Percentiles rank a stretch among this genome's conserved stretches.
Conservation (phyloP, 192 early-diverging fungal species). For the Phlyctochytrium arcticum region DNA sequence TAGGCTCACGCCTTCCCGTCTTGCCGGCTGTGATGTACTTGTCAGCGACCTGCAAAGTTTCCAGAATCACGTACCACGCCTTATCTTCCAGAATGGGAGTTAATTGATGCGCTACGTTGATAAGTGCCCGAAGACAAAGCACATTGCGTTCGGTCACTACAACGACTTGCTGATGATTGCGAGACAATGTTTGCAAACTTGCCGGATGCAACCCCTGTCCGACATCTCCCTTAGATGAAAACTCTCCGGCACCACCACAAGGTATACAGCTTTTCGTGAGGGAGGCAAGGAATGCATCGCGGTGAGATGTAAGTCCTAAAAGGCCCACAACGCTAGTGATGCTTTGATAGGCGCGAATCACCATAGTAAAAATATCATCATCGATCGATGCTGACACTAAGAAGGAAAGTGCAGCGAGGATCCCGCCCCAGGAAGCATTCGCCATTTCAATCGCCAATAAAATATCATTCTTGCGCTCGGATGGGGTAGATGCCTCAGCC, state of each 20-base stretch:
- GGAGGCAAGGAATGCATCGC: conserved; percentile 80
- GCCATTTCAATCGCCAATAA: conserved; percentile 72
- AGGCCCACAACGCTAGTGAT: conserved; percentile 79
- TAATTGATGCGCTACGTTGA: conserved; percentile 70
- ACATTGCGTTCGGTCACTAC: conserved; percentile 74
- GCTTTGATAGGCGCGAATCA: conserved; percentile 66
- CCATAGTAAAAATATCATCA: conserved; percentile 72
- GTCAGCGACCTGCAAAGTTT: conserved; percentile 85
- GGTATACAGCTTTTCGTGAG: conserved; percentile 87
- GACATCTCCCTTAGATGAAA: not conserved
- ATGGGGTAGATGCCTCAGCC: conserved; percentile 31
- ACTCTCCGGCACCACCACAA: not conserved
- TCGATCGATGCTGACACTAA: conserved; percentile 75
- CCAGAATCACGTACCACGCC: conserved; percentile 83
- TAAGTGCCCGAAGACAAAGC: conserved; percentile 65
- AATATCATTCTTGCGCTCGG: conserved; percentile 43
- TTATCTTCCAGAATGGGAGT: conserved; percentile 65
- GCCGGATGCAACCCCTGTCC: not conserved
- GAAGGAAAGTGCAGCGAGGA: conserved; percentile 74
- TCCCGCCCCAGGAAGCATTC: conserved; percentile 71
- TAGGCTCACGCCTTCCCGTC: conserved; percentile 38
- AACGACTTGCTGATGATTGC: not conserved
- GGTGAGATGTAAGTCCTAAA: conserved; percentile 67
- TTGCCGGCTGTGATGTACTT: conserved; percentile 61
- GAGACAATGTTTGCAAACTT: not conserved